Percentiles rank a stretch among this genome's conserved stretches.
phyloP scores from a whole-genome alignment of 495 filamentous ascomycete species.

The Daldinia caldariorum region DNA sequence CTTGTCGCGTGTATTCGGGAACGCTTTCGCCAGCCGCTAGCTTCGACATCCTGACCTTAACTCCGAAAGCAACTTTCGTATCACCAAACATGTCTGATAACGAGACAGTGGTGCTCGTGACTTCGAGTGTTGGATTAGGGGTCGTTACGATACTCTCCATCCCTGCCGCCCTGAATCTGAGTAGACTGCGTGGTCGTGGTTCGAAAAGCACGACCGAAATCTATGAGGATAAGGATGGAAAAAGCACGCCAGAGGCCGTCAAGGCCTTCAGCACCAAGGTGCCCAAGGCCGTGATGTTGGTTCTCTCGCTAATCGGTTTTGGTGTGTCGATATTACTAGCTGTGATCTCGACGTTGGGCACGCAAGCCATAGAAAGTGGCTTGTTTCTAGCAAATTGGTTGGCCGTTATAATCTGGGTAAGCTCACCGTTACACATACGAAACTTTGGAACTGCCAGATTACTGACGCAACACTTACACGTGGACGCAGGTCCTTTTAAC shows the following conservation, averaged over 20 bases:
- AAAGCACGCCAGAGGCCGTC: constrained; percentile 65
- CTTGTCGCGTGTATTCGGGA: constrained; percentile 17
- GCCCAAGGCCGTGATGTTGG: constrained; percentile 58
- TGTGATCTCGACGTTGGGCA: constrained; percentile 52
- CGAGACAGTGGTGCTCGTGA: constrained; percentile 44
- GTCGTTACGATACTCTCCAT: constrained; percentile 51
- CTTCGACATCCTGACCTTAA: constrained; percentile 32
- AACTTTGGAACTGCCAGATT: constrained; percentile 11
- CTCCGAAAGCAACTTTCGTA: constrained; percentile 22
- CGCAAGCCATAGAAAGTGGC: constrained; percentile 22
- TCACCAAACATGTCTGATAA: constrained; percentile 43
- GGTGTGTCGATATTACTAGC: constrained; percentile 56
- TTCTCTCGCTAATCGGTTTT: constrained; percentile 58
- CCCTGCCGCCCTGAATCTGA: constrained; percentile 48
- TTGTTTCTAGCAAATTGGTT: constrained; percentile 56
- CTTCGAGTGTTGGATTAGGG: constrained; percentile 49
- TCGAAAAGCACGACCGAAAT: constrained; percentile 46
- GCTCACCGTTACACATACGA: constrained; percentile 41
- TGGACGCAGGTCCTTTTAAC: constrained; percentile 52
- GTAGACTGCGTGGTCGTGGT: constrained; percentile 45
- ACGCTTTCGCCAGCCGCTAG: constrained; percentile 18
- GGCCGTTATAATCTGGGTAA: constrained; percentile 57
- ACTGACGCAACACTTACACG: constrained; percentile 33
- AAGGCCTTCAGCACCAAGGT: constrained; percentile 61
- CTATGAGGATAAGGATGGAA: constrained; percentile 72